These are phyloP conservation scores for Exserohilum turcica DNA, from an alignment of 2,329 filamentous ascomycete species.

Conservation along the genomic window DNA sequence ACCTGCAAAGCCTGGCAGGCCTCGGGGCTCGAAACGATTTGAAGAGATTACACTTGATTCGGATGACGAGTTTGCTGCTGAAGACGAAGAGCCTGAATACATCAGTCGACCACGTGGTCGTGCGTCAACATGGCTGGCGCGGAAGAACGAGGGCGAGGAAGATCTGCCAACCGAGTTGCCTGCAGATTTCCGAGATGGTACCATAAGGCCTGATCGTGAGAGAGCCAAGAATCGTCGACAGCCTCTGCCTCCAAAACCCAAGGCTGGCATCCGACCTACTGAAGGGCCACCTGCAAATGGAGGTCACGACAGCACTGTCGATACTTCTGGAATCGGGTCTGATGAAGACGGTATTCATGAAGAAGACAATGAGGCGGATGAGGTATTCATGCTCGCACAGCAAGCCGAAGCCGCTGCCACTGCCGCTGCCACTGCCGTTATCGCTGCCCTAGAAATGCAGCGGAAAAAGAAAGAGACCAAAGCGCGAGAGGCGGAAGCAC, in stretches of 20 bases:
- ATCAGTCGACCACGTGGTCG: constrained; percentile 29
- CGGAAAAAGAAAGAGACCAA: constrained; percentile 29
- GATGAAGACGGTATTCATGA: constrained; percentile 36
- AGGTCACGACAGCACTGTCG: constrained; percentile 31
- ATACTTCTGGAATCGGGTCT: constrained; percentile 34
- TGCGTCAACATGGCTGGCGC: constrained; percentile 50
- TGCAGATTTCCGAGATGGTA: constrained; percentile 48
- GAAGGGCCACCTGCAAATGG: constrained; percentile 32
- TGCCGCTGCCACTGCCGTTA: constrained; percentile 29
- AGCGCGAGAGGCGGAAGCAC: background rate
- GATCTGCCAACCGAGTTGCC: constrained; percentile 53
- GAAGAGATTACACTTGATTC: constrained; percentile 56
- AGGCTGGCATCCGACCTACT: constrained; percentile 33
- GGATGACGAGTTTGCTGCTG: constrained; percentile 48
- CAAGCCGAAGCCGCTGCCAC: constrained; percentile 25
- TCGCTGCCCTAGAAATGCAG: constrained; percentile 33
- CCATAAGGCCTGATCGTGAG: constrained; percentile 36
- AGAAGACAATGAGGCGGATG: constrained; percentile 36
- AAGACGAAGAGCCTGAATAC: constrained; percentile 20
- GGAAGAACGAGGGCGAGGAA: constrained; percentile 49
- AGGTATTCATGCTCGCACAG: constrained; percentile 32
- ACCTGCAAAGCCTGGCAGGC: constrained; percentile 29
- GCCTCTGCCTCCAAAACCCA: constrained; percentile 31
- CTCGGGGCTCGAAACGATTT: constrained; percentile 38
- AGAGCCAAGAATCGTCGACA: constrained; percentile 34